These are phyloP conservation scores for Aphanoascus verrucosus DNA, from an alignment of 2,329 filamentous ascomycete species.

Conservation along the genomic window DNA sequence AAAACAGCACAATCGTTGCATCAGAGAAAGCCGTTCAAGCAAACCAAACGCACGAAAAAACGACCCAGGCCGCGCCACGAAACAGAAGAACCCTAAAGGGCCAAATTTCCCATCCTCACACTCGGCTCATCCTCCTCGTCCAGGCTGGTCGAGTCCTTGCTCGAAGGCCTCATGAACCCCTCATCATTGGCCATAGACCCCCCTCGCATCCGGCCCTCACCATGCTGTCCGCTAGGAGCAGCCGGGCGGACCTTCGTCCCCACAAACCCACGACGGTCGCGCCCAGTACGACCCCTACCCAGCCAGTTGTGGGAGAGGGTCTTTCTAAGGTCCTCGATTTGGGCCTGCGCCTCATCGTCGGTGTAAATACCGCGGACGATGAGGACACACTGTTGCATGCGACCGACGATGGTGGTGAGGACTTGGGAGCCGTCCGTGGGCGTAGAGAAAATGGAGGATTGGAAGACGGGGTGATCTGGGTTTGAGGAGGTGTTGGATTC, in stretches of 20 bases:
- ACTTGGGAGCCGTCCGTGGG: conserved; percentile 44
- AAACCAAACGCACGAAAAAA: background rate
- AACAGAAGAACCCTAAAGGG: background rate
- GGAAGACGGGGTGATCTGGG: conserved; percentile 35
- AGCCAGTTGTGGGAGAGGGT: conserved; percentile 96
- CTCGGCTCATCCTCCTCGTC: background rate
- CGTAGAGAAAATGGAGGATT: conserved; percentile 28
- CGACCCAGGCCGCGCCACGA: background rate
- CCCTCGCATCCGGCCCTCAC: background rate
- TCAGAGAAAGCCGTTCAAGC: background rate
- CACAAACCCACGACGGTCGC: conserved; percentile 83
- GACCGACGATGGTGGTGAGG: conserved; percentile 89
- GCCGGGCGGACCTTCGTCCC: conserved; percentile 46
- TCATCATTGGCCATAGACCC: background rate
- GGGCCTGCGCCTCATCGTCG: conserved; percentile 61
- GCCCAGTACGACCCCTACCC: conserved; percentile 74
- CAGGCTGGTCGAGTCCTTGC: conserved; percentile 7
- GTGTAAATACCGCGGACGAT: conserved; percentile 69
- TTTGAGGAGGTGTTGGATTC: conserved; percentile 55
- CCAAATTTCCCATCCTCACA: background rate
- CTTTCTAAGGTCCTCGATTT: conserved; percentile 72
- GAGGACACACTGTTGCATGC: conserved; percentile 93
- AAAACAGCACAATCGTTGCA: background rate
- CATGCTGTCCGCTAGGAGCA: conserved; percentile 4
- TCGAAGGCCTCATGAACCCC: background rate